Percentiles rank a stretch among this genome's conserved stretches.
phyloP scores from a whole-genome alignment of 148 eudicot genomes.

The Rhododendron griersonianum region DNA sequence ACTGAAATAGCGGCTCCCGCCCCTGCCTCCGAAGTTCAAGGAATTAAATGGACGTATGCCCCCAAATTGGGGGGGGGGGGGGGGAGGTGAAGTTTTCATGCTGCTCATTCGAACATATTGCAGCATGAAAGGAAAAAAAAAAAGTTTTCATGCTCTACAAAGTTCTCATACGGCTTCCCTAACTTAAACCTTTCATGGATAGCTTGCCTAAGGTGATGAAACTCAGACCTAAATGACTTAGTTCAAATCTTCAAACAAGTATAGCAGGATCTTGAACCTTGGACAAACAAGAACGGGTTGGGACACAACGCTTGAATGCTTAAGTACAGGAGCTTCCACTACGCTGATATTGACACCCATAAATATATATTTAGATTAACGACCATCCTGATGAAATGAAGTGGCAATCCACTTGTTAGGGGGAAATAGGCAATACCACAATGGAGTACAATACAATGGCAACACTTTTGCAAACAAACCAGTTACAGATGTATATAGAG shows the following conservation, averaged over 20 bases:
- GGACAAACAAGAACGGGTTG: neutral
- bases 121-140: neutral
- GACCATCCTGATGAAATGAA: neutral
- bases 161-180: neutral
- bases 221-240: neutral
- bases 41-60: no score
- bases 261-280: neutral
- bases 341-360: neutral
- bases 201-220: constrained; percentile 5
- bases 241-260: neutral
- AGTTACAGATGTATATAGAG: neutral
- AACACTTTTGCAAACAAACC: constrained; percentile 11
- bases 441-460: neutral
- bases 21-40: neutral
- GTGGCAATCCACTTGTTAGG: neutral
- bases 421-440: neutral
- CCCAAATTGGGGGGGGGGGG: no score
- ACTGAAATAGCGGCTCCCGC: neutral
- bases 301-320: neutral
- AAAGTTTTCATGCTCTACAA: neutral
- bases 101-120: neutral
- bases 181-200: neutral
- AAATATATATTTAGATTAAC: neutral
- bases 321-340: neutral
- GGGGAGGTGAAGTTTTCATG: no score